A percentile compares a stretch with the other conserved stretches of the same genome.
Conservation (phyloP, 257 asterid genomes). For the Thymus mandschuricus region DNA sequence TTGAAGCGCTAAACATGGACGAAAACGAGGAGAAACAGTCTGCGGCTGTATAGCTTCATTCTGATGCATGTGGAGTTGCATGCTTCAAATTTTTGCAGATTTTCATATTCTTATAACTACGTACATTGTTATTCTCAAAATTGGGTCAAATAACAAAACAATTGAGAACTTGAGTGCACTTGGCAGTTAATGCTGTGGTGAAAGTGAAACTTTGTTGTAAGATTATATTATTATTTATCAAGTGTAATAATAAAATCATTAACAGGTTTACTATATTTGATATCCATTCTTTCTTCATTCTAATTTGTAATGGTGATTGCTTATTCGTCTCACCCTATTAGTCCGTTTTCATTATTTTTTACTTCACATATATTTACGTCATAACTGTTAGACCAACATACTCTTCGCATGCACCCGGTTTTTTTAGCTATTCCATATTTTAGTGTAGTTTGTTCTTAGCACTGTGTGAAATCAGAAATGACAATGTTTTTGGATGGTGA, state of each 20-base stretch:
- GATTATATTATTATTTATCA: slow-evolving; percentile 17
- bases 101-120: not conserved
- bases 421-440: too few relatives aligned
- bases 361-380: too few relatives aligned
- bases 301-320: too few relatives aligned
- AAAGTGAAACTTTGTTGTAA: slow-evolving; percentile 46
- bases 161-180: slow-evolving; percentile 28
- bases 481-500: too few relatives aligned
- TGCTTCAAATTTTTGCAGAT: slow-evolving; percentile 56
- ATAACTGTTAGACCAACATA: too few relatives aligned
- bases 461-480: too few relatives aligned
- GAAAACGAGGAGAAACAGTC: slow-evolving; percentile 74
- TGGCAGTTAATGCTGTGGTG: slow-evolving; percentile 21
- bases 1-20: slow-evolving; percentile 84
- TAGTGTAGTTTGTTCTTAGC: too few relatives aligned
- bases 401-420: too few relatives aligned
- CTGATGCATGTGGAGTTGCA: slow-evolving; percentile 34
- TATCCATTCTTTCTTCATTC: not conserved
- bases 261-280: not conserved
- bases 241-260: slow-evolving; percentile 30
- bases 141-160: slow-evolving; percentile 44
- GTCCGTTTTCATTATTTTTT: too few relatives aligned
- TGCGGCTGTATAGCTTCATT: slow-evolving; percentile 56
- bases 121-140: slow-evolving; percentile 11
- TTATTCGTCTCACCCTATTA: too few relatives aligned